phyloP scores from a whole-genome alignment of 2,329 filamentous ascomycete genomes.

The Aspergillus sp. region DNA sequence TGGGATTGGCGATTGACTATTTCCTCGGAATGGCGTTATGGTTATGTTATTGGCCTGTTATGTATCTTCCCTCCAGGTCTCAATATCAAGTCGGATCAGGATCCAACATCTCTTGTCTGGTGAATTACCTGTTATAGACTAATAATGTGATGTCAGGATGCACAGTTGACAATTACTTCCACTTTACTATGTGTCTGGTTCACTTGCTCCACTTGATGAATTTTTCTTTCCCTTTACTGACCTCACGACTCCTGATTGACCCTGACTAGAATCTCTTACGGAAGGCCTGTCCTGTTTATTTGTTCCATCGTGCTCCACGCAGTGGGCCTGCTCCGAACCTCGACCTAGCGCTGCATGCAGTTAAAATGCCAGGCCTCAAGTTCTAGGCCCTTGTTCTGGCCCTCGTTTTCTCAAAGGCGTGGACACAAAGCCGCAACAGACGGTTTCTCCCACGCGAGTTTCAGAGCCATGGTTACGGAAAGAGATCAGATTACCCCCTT shows the following conservation, averaged over 20 bases:
- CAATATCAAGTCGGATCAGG: slow-evolving; percentile 3
- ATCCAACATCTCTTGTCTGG: not conserved
- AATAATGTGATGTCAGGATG: slow-evolving; percentile 3
- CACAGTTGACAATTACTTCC: not conserved
- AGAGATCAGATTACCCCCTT: not conserved
- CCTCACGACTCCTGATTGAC: not conserved
- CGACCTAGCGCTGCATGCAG: not conserved
- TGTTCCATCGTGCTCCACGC: not conserved
- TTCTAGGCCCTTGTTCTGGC: not conserved
- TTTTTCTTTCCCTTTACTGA: not conserved
- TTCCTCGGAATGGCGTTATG: slow-evolving; percentile 4
- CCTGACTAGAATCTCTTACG: not conserved
- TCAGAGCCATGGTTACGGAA: not conserved
- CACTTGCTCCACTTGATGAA: not conserved
- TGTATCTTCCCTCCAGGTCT: slow-evolving; percentile 7
- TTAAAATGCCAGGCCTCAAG: not conserved
- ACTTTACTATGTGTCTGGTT: not conserved
- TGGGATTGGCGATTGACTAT: not conserved
- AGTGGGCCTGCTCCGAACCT: not conserved
- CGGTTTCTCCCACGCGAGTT: not conserved
- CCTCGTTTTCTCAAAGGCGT: not conserved
- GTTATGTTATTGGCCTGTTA: not conserved
- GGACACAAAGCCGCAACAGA: not conserved
- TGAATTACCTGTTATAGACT: slow-evolving; percentile 1
- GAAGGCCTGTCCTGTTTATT: not conserved